These are phyloP conservation scores for Cicer bijugum DNA, from an alignment of 306 rosid genomes.

Conservation along the genomic window DNA sequence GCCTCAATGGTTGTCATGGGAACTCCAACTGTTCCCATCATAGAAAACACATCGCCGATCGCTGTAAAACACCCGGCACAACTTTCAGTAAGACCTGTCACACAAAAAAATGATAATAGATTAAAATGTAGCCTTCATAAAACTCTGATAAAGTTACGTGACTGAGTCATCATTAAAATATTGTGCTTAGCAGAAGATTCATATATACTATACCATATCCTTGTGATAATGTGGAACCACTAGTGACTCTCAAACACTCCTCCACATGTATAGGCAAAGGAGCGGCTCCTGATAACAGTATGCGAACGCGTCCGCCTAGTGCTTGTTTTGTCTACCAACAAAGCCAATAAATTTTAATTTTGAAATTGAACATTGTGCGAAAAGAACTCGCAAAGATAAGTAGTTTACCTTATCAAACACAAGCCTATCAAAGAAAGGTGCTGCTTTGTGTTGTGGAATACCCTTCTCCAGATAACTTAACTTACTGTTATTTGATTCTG, in stretches of 20 bases:
- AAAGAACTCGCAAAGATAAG: conserved; percentile 10
- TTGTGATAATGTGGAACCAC: conserved; percentile 77
- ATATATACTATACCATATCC: conserved; percentile 74
- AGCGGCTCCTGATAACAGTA: conserved; percentile 83
- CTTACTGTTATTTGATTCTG: conserved; percentile 56
- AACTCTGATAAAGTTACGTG: neutral
- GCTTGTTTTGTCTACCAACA: conserved; percentile 70
- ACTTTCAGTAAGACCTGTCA: conserved; percentile 85
- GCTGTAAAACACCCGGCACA: conserved; percentile 85
- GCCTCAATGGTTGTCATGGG: conserved; percentile 85
- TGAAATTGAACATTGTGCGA: neutral
- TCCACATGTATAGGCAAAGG: conserved; percentile 87
- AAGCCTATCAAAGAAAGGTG: conserved; percentile 82
- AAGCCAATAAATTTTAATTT: conserved; percentile 22
- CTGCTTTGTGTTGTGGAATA: conserved; percentile 73
- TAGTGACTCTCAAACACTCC: conserved; percentile 78
- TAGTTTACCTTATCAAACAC: conserved; percentile 73
- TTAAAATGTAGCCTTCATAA: conserved; percentile 11
- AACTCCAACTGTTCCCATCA: conserved; percentile 83
- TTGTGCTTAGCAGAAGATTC: conserved; percentile 23
- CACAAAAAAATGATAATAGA: conserved; percentile 4
- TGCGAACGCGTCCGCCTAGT: conserved; percentile 78
- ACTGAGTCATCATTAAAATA: neutral
- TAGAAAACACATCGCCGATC: conserved; percentile 68
- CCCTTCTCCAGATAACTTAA: conserved; percentile 78